Evolutionary conservation across 2,329 filamentous ascomycete genomes (phyloP).

Genomic region (Aureobasidium melanogenum): DNA sequence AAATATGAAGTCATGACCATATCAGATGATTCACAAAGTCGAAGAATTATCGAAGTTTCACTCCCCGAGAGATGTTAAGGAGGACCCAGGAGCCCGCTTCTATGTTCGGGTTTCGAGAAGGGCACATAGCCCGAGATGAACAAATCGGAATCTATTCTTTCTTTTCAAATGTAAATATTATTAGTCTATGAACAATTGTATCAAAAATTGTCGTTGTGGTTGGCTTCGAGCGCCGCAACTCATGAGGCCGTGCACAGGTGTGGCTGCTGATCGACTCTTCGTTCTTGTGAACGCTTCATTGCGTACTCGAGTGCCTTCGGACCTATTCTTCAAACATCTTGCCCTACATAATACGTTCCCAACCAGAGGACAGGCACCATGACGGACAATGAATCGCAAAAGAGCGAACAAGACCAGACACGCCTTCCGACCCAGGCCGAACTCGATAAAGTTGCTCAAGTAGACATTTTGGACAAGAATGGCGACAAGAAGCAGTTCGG

Average conservation of each 20-base stretch:
- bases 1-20: slow-evolving; percentile 21
- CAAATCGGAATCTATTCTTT: neutral
- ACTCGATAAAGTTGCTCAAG: neutral
- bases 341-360: too few species aligned
- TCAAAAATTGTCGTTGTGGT: neutral
- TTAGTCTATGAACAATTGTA: neutral
- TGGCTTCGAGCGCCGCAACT: neutral
- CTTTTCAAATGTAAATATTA: neutral
- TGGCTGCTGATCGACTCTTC: neutral
- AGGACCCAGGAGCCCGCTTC: neutral
- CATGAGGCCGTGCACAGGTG: neutral
- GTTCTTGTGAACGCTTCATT: neutral
- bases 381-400: neutral
- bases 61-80: neutral
- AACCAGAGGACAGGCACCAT: neutral
- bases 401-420: neutral
- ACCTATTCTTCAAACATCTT: neutral
- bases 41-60: neutral
- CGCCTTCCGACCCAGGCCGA: neutral
- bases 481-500: slow-evolving; percentile 3
- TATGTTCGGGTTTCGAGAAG: neutral
- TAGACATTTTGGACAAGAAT: neutral
- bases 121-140: neutral
- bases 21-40: neutral
- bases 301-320: neutral